Conservation (phyloP, 2,329 filamentous ascomycete species). For the Pseudogymnoascus sp. region DNA sequence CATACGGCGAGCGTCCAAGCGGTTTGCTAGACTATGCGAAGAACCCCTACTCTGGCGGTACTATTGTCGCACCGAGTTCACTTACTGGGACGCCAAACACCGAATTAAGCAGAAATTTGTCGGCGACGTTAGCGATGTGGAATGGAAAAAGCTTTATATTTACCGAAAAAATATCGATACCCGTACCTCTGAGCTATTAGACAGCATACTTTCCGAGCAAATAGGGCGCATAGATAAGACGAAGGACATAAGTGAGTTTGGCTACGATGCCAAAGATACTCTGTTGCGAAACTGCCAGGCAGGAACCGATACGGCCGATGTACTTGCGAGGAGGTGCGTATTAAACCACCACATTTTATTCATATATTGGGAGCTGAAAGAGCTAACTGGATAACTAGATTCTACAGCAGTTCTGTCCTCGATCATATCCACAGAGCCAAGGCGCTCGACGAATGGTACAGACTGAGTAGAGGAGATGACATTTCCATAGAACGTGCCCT, state of each 20-base stretch:
- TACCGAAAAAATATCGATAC: conserved; percentile 47
- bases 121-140: conserved; percentile 45
- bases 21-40: conserved; percentile 58
- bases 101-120: conserved; percentile 49
- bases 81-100: conserved; percentile 66
- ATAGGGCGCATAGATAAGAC: conserved; percentile 62
- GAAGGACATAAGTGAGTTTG: conserved; percentile 61
- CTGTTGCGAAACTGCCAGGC: conserved; percentile 59
- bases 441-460: conserved; percentile 71
- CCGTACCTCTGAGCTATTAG: conserved; percentile 47
- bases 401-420: conserved; percentile 67
- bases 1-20: conserved; percentile 51
- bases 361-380: conserved; percentile 12
- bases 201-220: conserved; percentile 65
- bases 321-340: conserved; percentile 61
- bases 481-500: conserved; percentile 66
- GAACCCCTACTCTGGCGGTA: conserved; percentile 73
- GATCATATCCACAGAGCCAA: conserved; percentile 73
- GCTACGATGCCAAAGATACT: conserved; percentile 85
- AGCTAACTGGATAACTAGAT: conserved; percentile 40
- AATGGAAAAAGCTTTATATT: conserved; percentile 69
- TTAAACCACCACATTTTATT: neutral
- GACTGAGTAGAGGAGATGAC: conserved; percentile 41
- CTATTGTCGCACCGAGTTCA: conserved; percentile 63
- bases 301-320: conserved; percentile 56